phyloP scores from a whole-genome alignment of 208 protist genomes.

The Crithidia acanthocephali region DNA sequence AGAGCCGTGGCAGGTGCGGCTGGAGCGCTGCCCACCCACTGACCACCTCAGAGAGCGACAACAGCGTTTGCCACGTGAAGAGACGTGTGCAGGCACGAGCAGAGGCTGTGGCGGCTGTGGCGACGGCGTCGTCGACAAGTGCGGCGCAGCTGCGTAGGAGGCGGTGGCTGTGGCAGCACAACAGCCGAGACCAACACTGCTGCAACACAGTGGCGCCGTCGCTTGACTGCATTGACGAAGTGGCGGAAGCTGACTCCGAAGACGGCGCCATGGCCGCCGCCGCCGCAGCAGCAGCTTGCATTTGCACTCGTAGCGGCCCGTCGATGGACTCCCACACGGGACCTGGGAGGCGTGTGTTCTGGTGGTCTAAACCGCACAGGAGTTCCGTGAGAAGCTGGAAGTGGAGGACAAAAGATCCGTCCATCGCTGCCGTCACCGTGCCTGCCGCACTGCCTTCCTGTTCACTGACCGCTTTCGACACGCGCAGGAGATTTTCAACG shows the following conservation, averaged over 20 bases:
- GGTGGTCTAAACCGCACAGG: not conserved
- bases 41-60: conserved; percentile 17
- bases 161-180: not conserved
- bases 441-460: not conserved
- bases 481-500: conserved; percentile 3
- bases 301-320: conserved; percentile 9
- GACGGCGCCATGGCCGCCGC: not conserved
- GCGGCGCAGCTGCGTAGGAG: conserved; percentile 12
- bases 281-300: not conserved
- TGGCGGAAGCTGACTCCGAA: not conserved
- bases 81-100: not conserved
- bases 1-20: conserved; percentile 8
- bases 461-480: not conserved
- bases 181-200: conserved; percentile 11
- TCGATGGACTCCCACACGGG: conserved; percentile 16
- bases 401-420: conserved; percentile 6
- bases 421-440: not conserved
- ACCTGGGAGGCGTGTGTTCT: not conserved
- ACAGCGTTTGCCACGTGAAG: conserved; percentile 13
- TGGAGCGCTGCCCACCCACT: conserved; percentile 25
- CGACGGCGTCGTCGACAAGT: conserved; percentile 4
- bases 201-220: not conserved
- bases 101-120: not conserved
- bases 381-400: conserved; percentile 23
- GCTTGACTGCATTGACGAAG: not conserved